A percentile compares a stretch with the other conserved stretches of the same genome.
Conservation (phyloP, 2,329 filamentous ascomycete species). For the Acrodontium crateriforme region DNA sequence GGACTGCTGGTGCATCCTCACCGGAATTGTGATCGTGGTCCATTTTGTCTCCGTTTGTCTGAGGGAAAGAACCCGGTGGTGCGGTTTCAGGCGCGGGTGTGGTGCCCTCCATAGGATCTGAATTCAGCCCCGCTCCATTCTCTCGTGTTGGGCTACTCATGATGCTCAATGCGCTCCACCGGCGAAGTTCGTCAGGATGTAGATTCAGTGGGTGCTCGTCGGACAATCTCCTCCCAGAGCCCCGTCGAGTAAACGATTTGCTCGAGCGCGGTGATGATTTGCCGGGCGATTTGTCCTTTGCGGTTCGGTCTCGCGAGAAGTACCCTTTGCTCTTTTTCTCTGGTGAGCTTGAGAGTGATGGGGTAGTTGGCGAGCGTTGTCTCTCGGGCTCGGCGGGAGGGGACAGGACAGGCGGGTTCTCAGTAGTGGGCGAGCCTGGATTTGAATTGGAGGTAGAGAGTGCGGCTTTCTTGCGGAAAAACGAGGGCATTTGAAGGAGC, state of each 20-base stretch:
- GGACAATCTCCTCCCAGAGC: conserved; percentile 39
- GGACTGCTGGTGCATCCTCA: conserved; percentile 48
- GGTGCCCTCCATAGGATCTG: conserved; percentile 18
- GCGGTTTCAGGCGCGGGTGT: conserved; percentile 16
- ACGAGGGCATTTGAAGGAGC: too few species aligned
- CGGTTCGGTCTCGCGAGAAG: conserved; percentile 14
- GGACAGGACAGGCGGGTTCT: too few species aligned
- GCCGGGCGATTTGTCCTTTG: conserved; percentile 12
- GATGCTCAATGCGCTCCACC: conserved; percentile 47
- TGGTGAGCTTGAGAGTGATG: too few species aligned
- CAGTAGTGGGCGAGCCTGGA: too few species aligned
- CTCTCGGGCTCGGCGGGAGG: too few species aligned
- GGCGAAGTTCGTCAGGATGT: conserved; percentile 74
- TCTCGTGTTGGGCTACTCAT: conserved; percentile 10
- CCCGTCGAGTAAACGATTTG: conserved; percentile 24
- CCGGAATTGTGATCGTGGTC: conserved; percentile 26
- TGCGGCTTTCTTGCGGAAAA: too few species aligned
- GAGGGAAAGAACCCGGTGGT: conserved; percentile 34
- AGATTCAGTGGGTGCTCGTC: conserved; percentile 82
- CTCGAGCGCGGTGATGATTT: conserved; percentile 11
- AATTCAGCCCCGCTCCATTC: conserved; percentile 8
- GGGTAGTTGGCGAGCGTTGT: too few species aligned
- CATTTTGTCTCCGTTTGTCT: conserved; percentile 28
- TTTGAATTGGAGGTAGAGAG: too few species aligned
- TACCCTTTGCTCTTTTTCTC: conserved; percentile 13